Evolutionary conservation across 768 basidiomycete genomes (phyloP).

Genomic region (Sporobolomyces pararoseus): DNA sequence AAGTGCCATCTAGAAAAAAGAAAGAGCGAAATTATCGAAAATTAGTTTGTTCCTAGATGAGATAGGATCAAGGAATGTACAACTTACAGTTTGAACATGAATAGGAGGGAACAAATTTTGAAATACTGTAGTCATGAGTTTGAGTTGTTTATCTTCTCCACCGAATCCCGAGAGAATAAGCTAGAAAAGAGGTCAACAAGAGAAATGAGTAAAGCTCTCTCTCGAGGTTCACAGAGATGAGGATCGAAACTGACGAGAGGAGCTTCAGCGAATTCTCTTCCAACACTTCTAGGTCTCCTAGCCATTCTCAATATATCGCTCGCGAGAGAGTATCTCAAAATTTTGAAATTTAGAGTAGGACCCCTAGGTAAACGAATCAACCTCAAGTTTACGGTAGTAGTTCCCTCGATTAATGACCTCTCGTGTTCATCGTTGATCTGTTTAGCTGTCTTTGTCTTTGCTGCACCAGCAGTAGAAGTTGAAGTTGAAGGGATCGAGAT

Average conservation of each 20-base stretch:
- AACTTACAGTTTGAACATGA: conserved; percentile 52
- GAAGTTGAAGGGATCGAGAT: conserved; percentile 2
- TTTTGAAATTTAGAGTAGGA: conserved; percentile 86
- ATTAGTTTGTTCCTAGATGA: too few species aligned
- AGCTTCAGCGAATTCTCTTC: conserved; percentile 85
- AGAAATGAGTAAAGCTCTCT: too few species aligned
- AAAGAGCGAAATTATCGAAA: not conserved
- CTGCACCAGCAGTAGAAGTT: not conserved
- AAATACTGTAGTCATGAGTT: conserved; percentile 91
- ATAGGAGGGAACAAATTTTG: conserved; percentile 95
- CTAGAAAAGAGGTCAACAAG: conserved; percentile 51
- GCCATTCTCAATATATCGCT: conserved; percentile 71
- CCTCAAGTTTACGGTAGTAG: conserved; percentile 58
- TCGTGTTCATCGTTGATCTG: conserved; percentile 38
- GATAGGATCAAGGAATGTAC: too few species aligned
- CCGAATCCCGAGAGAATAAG: conserved; percentile 80
- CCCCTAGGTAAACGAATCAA: conserved; percentile 82
- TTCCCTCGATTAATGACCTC: conserved; percentile 28
- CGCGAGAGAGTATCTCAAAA: conserved; percentile 87
- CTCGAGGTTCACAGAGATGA: not conserved
- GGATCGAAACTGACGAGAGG: conserved; percentile 65
- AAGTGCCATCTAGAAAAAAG: conserved; percentile 58
- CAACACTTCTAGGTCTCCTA: conserved; percentile 66
- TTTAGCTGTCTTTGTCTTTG: conserved; percentile 6
- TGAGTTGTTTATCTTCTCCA: conserved; percentile 73